Conservation (phyloP, 306 rosid genomes). For the Dalbergia cochinchinensis region DNA sequence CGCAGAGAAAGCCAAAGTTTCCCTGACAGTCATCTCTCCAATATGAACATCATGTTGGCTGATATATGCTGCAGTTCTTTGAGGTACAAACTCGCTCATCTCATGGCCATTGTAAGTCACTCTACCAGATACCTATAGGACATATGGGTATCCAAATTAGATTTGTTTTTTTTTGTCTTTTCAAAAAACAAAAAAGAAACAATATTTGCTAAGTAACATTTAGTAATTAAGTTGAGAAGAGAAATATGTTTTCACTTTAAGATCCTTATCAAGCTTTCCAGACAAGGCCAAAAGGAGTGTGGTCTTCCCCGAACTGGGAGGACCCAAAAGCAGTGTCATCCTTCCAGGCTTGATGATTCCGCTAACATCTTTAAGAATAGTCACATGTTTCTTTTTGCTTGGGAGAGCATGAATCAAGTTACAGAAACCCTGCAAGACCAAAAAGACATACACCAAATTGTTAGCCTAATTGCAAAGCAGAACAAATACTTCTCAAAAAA, state of each 20-base stretch:
- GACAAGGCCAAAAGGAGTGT: slow-evolving; percentile 79
- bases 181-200: too few relatives aligned
- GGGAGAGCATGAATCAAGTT: slow-evolving; percentile 49
- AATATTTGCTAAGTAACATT: too few relatives aligned
- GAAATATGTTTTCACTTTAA: slow-evolving; percentile 28
- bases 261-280: slow-evolving; percentile 73
- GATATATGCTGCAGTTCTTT: slow-evolving; percentile 88
- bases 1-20: slow-evolving; percentile 90
- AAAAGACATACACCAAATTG: background rate
- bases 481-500: background rate
- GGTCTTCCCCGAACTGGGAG: slow-evolving; percentile 95
- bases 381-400: slow-evolving; percentile 55
- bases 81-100: slow-evolving; percentile 70
- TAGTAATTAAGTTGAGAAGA: too few relatives aligned
- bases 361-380: slow-evolving; percentile 71
- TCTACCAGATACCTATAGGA: slow-evolving; percentile 56
- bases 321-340: slow-evolving; percentile 93
- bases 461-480: slow-evolving; percentile 1
- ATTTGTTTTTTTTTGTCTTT: too few relatives aligned
- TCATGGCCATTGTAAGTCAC: slow-evolving; percentile 63
- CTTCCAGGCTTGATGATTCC: slow-evolving; percentile 81
- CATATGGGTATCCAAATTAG: too few relatives aligned
- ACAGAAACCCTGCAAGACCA: slow-evolving; percentile 42
- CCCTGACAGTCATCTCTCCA: slow-evolving; percentile 96
- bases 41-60: slow-evolving; percentile 85